Conservation (phyloP, 495 filamentous ascomycete species). For the Tuber borchii region DNA sequence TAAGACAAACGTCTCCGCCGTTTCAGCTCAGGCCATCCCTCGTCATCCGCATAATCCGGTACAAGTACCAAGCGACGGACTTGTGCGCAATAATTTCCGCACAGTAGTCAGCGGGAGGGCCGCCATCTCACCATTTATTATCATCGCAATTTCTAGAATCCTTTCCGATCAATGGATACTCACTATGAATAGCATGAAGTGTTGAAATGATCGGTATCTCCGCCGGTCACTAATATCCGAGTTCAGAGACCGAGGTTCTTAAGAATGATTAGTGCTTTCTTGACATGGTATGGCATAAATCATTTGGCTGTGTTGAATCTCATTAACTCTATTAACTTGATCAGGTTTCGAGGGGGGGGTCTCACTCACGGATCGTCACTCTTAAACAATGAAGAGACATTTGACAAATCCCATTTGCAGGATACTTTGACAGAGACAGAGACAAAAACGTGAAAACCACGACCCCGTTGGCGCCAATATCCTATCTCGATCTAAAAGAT, state of each 20-base stretch:
- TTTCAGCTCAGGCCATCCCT: not conserved
- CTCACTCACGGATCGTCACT: not conserved
- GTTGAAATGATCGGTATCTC: not conserved
- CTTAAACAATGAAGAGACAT: not conserved
- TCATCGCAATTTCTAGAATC: not conserved
- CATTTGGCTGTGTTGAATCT: too few species aligned
- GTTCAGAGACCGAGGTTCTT: too few species aligned
- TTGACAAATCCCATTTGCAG: not conserved
- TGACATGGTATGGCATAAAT: too few species aligned
- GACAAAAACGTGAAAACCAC: not conserved
- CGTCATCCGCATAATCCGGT: not conserved
- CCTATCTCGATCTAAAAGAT: not conserved
- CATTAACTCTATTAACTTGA: not conserved
- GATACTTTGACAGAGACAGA: not conserved
- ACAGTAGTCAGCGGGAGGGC: not conserved
- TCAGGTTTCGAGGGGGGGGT: not conserved
- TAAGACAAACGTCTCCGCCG: not conserved
- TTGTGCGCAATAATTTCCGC: not conserved
- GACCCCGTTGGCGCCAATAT: not conserved
- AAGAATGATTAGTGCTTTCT: too few species aligned
- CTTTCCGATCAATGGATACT: not conserved
- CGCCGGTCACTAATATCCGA: too few species aligned
- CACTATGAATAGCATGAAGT: not conserved
- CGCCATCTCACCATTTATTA: not conserved
- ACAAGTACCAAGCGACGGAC: not conserved